Conservation (phyloP, 2,329 filamentous ascomycete genomes). For the Westerdykella sp. region DNA sequence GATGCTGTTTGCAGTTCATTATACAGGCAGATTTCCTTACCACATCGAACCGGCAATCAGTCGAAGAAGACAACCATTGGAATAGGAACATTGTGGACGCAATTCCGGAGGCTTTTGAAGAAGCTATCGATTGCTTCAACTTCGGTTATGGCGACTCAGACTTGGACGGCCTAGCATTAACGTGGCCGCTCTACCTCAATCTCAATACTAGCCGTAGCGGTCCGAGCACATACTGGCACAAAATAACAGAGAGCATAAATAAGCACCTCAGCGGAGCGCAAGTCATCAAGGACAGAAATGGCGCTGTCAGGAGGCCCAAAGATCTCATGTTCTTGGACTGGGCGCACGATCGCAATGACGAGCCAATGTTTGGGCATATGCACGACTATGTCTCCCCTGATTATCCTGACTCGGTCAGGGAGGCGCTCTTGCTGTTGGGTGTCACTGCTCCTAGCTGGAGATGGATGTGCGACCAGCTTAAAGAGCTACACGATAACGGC, state of each 20-base stretch:
- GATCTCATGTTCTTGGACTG: slow-evolving; percentile 5
- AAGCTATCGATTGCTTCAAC: slow-evolving; percentile 1
- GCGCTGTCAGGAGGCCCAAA: neutral
- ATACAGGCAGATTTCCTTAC: slow-evolving; percentile 6
- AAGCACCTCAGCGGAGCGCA: slow-evolving; percentile 1
- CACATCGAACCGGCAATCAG: slow-evolving; percentile 3
- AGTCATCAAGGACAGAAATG: slow-evolving; percentile 1
- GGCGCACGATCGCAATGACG: slow-evolving; percentile 5
- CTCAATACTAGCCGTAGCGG: neutral
- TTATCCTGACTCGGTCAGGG: slow-evolving; percentile 1
- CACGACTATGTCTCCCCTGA: slow-evolving; percentile 1
- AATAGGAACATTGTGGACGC: slow-evolving; percentile 2
- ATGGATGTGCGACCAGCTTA: slow-evolving; percentile 1
- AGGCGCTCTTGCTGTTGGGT: slow-evolving; percentile 1
- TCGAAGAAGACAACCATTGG: slow-evolving; percentile 2
- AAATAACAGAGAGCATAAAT: slow-evolving; percentile 1
- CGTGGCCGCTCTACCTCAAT: slow-evolving; percentile 2
- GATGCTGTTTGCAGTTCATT: slow-evolving; percentile 3
- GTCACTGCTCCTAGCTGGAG: slow-evolving; percentile 1
- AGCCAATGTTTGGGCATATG: slow-evolving; percentile 3
- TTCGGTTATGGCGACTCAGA: neutral
- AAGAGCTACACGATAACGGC: neutral
- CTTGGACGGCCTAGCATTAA: neutral
- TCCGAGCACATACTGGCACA: slow-evolving; percentile 1
- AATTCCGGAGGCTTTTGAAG: slow-evolving; percentile 1